These are phyloP conservation scores for Mycena sanguinolenta DNA, from an alignment of 768 basidiomycete genomes.

Conservation along the genomic window DNA sequence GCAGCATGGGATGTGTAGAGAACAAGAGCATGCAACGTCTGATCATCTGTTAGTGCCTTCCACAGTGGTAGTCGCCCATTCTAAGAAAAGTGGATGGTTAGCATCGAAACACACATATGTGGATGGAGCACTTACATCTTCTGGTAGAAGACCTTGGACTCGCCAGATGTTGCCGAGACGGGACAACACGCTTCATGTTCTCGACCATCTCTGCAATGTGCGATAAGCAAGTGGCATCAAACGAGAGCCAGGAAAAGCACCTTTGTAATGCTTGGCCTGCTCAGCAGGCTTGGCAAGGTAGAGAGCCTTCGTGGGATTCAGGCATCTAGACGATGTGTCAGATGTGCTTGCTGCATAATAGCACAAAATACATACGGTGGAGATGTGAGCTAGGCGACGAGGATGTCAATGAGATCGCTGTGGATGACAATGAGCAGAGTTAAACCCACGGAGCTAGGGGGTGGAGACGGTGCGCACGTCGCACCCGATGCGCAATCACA, in stretches of 20 bases:
- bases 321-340: conserved; percentile 69
- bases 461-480: no score
- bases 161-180: conserved; percentile 94
- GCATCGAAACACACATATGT: conserved; percentile 24
- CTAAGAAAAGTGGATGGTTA: conserved; percentile 57
- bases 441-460: conserved; percentile 14
- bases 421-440: conserved; percentile 10
- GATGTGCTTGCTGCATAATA: conserved; percentile 55
- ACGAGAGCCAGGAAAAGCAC: conserved; percentile 54
- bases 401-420: conserved; percentile 28
- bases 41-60: conserved; percentile 77
- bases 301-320: conserved; percentile 94
- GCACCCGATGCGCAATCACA: no score
- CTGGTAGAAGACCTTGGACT: conserved; percentile 99
- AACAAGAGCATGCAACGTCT: conserved; percentile 47
- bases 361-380: conserved; percentile 59
- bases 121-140: conserved; percentile 80
- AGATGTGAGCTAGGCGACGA: conserved; percentile 33
- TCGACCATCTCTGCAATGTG: conserved; percentile 88
- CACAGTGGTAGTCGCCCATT: conserved; percentile 99
- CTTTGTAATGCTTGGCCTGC: conserved; percentile 99
- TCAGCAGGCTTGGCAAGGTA: conserved; percentile 99
- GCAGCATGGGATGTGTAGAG: conserved; percentile 46
- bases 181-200: conserved; percentile 99
- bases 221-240: conserved; percentile 30